These are phyloP conservation scores for Aspergillus uvarum DNA, from an alignment of 2,329 filamentous ascomycete species.

Conservation along the genomic window DNA sequence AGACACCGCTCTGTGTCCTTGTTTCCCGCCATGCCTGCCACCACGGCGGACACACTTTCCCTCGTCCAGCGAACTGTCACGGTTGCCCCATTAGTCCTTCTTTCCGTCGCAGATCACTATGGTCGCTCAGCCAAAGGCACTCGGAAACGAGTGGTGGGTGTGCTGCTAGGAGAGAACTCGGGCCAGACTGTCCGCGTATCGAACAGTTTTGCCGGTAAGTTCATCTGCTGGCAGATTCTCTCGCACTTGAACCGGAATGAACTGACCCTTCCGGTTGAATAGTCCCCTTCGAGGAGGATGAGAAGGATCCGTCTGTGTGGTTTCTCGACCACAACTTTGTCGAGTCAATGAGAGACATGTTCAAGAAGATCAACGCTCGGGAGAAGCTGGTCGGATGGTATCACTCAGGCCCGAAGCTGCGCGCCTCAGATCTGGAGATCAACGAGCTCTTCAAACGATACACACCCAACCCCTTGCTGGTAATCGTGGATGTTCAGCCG, in stretches of 20 bases:
- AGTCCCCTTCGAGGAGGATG: conserved; percentile 99
- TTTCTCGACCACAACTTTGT: conserved; percentile 99
- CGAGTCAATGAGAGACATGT: conserved; percentile 99
- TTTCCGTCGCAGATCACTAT: conserved; percentile 98
- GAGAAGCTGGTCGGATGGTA: conserved; percentile 99
- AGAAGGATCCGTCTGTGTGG: conserved; percentile 98
- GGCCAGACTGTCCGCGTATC: conserved; percentile 95
- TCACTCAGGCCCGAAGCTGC: conserved; percentile 94
- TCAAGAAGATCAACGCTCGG: conserved; percentile 98
- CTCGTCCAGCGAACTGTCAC: conserved; percentile 94
- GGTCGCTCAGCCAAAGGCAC: conserved; percentile 89
- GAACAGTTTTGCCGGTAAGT: conserved; percentile 94
- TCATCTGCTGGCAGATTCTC: conserved; percentile 8
- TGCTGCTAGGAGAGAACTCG: conserved; percentile 91
- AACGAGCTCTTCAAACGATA: conserved; percentile 99
- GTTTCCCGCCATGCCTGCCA: conserved; percentile 76
- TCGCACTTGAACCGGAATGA: not conserved
- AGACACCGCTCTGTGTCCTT: conserved; percentile 4
- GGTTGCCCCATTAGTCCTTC: conserved; percentile 93
- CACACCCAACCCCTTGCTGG: conserved; percentile 90
- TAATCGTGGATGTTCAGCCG: conserved; percentile 97
- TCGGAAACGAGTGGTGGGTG: conserved; percentile 86
- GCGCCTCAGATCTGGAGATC: conserved; percentile 96
- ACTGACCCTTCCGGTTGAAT: conserved; percentile 14
- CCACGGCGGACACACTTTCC: conserved; percentile 92